Evolutionary conservation across 2,329 filamentous ascomycete species (phyloP), one percentile per base, ranked within the genome.

Genomic region (Colletotrichum musicola): DNA sequence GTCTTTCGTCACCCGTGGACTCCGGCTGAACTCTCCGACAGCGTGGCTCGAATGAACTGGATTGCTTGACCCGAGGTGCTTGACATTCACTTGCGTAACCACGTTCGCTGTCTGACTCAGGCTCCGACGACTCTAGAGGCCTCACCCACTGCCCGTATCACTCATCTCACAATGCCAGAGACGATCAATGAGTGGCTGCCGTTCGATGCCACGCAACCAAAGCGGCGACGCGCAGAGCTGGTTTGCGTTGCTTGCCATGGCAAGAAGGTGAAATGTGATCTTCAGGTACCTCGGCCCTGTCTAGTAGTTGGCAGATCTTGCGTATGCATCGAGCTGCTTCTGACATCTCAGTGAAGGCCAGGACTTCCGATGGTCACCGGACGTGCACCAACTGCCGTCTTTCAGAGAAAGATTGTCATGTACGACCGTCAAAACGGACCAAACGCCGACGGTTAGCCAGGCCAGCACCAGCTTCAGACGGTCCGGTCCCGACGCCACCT

Each of bases 231-330:
- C 12, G 78, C 75, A 25, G 74, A 76, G 47, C 62, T 73, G 6
- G 75, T 75, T 62, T 77, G 78, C 65, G 64, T 76, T 22, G 71
- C 72, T 53, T 80, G 78, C 40, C 78, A 80, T 62, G 73, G 75
- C 0, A 80, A 79, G 68, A 80, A 80, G 72, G 74, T 78, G 62
- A 79, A 79, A 44, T 80, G 77, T 35, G 76, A 79, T 65, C 66
- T 78, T 35, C 76, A 79, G 72, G 75, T 73, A 54, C 38, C 62
- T 27, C 20, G 42, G 18, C 18, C 30, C 30, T 35, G 10, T 10
- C 30, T 35, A 35, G 30, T 10, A 9, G 35, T 49, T 22, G 38
- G 13, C 25, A 9, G 18, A 16, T n/a, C 44, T 7, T 18, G 16
- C 44, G 18, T 14, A 18, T 46, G 16, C 14, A 16, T 16, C 18